Evolutionary conservation across 1,284 basidiomycete species (phyloP).

Genomic region (Heimioporus retisporus): DNA sequence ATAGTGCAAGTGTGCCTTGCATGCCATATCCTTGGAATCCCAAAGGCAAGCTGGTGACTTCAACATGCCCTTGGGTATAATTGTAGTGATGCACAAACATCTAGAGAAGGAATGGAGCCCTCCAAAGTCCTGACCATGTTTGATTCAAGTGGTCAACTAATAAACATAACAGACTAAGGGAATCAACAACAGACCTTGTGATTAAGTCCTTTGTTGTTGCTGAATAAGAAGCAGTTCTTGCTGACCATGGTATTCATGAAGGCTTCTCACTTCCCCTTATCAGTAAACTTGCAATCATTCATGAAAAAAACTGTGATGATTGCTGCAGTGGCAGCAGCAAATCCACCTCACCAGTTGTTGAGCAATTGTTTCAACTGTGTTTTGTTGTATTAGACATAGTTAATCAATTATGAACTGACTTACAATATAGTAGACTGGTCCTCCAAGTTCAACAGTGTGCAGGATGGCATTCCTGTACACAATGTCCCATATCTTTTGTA

Average conservation of each 20-base stretch:
- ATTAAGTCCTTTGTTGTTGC: constrained; percentile 7
- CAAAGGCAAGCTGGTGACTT: neutral
- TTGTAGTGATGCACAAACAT: constrained; percentile 7
- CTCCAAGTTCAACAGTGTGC: neutral
- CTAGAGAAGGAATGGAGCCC: constrained; percentile 1
- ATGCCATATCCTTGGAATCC: neutral
- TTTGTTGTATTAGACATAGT: neutral
- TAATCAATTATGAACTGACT: neutral
- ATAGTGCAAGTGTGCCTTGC: neutral
- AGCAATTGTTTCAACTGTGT: constrained; percentile 5
- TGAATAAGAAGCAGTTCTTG: constrained; percentile 11
- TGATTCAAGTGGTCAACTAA: neutral
- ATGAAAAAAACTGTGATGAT: constrained; percentile 10
- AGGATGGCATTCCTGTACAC: too few relatives aligned
- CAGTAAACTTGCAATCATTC: neutral
- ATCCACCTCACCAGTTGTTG: constrained; percentile 6
- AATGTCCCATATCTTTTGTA: too few relatives aligned
- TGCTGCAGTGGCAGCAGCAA: constrained; percentile 4
- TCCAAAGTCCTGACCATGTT: constrained; percentile 13
- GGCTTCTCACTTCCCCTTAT: neutral
- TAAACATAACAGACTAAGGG: neutral
- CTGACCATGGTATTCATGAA: constrained; percentile 8
- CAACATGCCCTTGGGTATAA: neutral
- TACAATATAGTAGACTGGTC: constrained; percentile 12
- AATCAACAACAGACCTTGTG: constrained; percentile 1